Evolutionary conservation across 192 early-diverging fungal genomes (phyloP).

Genomic region (Helicostylum pulchrum): DNA sequence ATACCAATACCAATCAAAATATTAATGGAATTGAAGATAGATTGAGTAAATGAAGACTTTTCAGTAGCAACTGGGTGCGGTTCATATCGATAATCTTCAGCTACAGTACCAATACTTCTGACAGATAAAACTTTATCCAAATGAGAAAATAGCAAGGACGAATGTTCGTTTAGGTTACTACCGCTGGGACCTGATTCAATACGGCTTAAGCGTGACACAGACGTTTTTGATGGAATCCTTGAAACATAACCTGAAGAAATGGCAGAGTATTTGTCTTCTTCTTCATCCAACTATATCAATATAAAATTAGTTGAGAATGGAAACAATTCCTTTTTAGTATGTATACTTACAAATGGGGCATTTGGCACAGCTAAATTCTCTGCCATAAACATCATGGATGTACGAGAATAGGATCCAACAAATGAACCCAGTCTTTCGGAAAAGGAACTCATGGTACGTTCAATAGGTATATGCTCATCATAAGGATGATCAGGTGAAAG

Average conservation of each 20-base stretch:
- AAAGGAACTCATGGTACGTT: constrained; percentile 2
- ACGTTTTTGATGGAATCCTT: constrained; percentile 9
- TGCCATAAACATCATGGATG: constrained; percentile 39
- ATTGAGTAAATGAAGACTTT: constrained; percentile 46
- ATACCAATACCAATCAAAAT: constrained; percentile 67
- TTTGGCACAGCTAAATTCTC: constrained; percentile 33
- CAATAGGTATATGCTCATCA: constrained; percentile 10
- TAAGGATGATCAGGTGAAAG: constrained; percentile 13
- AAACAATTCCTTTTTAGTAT: background rate
- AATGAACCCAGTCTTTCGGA: constrained; percentile 32
- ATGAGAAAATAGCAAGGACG: constrained; percentile 26
- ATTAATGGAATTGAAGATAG: constrained; percentile 58
- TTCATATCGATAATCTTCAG: constrained; percentile 31
- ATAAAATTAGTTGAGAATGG: background rate
- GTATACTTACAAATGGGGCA: constrained; percentile 6
- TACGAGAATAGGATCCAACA: constrained; percentile 37
- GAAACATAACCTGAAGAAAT: constrained; percentile 13
- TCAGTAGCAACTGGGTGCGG: constrained; percentile 16
- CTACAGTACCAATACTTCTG: constrained; percentile 30
- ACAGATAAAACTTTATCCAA: constrained; percentile 29
- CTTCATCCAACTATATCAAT: constrained; percentile 8
- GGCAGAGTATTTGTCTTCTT: constrained; percentile 9
- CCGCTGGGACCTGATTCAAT: constrained; percentile 1
- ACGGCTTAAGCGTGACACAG: constrained; percentile 1
- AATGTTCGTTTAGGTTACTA: background rate